phyloP scores from a whole-genome alignment of 495 filamentous ascomycete species.

The Penicillium mononematosum region DNA sequence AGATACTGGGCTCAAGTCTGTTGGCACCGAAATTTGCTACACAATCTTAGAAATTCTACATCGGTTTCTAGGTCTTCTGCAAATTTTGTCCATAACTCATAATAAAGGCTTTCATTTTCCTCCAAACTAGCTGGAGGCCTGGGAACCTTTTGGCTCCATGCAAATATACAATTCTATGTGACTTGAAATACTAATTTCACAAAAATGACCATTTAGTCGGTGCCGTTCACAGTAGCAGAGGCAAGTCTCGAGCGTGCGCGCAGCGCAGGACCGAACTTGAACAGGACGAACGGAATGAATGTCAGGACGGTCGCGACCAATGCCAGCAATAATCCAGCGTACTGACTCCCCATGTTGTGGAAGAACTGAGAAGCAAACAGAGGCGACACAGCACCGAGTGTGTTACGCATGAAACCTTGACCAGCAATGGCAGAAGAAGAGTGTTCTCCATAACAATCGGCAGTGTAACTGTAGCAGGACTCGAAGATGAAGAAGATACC shows the following conservation, averaged over 20 bases:
- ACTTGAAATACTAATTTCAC: background rate
- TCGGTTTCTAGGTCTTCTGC: background rate
- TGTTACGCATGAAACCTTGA: constrained; percentile 49
- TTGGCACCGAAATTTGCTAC: background rate
- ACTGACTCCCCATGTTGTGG: constrained; percentile 43
- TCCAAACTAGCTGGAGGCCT: background rate
- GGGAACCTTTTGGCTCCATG: background rate
- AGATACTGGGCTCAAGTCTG: no score
- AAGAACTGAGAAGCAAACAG: constrained; percentile 52
- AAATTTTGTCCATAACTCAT: background rate
- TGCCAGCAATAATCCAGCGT: constrained; percentile 44
- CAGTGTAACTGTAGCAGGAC: constrained; percentile 43
- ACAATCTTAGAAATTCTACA: background rate
- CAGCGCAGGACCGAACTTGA: constrained; percentile 42
- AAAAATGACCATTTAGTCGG: background rate
- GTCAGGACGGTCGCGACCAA: constrained; percentile 40
- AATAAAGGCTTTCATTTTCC: background rate
- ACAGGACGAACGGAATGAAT: constrained; percentile 43
- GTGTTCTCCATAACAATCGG: constrained; percentile 46
- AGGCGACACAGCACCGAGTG: constrained; percentile 51
- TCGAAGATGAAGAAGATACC: constrained; percentile 54
- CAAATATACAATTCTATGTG: background rate
- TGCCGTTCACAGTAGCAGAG: constrained; percentile 17
- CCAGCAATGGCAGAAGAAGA: constrained; percentile 48
- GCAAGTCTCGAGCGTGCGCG: constrained; percentile 37